A percentile compares a stretch with the other conserved stretches of the same genome.
These are phyloP conservation scores for Acacia acuminata DNA, from an alignment of 306 rosid genomes.

Conservation along the genomic window DNA sequence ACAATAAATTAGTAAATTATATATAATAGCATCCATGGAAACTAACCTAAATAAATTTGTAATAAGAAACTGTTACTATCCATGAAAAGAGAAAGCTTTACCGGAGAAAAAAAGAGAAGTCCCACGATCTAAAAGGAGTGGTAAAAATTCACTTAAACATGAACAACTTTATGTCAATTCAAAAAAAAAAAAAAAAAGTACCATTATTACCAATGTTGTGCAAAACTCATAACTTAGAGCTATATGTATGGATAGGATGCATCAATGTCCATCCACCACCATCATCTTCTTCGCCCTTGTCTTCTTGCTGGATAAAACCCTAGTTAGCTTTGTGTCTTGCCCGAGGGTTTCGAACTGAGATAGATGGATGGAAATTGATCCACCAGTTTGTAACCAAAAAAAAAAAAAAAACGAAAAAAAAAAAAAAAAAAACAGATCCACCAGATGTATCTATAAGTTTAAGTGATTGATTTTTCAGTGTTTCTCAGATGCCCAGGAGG, in stretches of 20 bases:
- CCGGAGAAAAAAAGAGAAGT: too few species aligned
- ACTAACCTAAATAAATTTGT: background rate
- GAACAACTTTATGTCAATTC: background rate
- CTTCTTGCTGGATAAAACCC: too few species aligned
- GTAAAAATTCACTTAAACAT: background rate
- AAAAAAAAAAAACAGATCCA: background rate
- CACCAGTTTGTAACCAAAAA: background rate
- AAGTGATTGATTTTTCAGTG: background rate
- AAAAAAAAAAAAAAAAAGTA: background rate
- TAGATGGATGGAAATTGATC: slow-evolving; percentile 11
- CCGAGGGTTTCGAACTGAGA: background rate
- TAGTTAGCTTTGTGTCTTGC: background rate
- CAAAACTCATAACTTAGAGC: background rate
- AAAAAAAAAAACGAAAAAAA: too few species aligned
- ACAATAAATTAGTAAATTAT: background rate
- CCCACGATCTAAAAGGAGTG: background rate
- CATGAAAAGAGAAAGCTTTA: background rate
- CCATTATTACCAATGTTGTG: background rate
- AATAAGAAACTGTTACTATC: background rate
- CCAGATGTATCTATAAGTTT: background rate
- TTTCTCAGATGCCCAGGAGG: background rate
- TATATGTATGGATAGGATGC: background rate
- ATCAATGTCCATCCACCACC: slow-evolving; percentile 14
- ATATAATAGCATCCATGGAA: background rate
- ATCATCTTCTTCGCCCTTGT: background rate